Percentiles rank a stretch among this genome's conserved stretches.
These are phyloP conservation scores for Claviceps cyperi DNA, from an alignment of 2,329 filamentous ascomycete genomes.

Conservation along the genomic window DNA sequence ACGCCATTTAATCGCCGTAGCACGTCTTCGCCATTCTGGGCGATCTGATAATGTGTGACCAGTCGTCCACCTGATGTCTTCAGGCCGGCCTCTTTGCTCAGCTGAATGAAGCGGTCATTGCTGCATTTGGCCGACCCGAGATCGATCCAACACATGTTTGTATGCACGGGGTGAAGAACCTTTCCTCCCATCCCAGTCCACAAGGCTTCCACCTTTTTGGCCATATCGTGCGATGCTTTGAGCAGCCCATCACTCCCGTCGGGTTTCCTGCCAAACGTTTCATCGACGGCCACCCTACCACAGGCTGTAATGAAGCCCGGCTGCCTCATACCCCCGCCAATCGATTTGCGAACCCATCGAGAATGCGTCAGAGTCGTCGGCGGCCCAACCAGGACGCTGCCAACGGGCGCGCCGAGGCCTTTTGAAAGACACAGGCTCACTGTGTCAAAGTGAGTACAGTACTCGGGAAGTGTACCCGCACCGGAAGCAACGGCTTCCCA, in stretches of 20 bases:
- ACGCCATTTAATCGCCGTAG: slow-evolving; percentile 40
- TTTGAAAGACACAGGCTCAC: slow-evolving; percentile 71
- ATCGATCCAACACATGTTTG: slow-evolving; percentile 88
- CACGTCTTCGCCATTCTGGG: slow-evolving; percentile 42
- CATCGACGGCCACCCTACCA: slow-evolving; percentile 50
- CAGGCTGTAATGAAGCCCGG: slow-evolving; percentile 59
- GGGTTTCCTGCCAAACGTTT: slow-evolving; percentile 25
- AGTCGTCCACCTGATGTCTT: slow-evolving; percentile 26
- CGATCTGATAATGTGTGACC: slow-evolving; percentile 46
- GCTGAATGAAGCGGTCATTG: slow-evolving; percentile 21
- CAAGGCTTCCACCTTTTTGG: slow-evolving; percentile 48
- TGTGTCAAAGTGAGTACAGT: slow-evolving; percentile 55
- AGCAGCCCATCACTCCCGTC: slow-evolving; percentile 41
- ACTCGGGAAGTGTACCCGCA: slow-evolving; percentile 52
- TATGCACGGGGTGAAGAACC: slow-evolving; percentile 56
- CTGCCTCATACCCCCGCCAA: slow-evolving; percentile 63
- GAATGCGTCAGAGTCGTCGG: slow-evolving; percentile 22
- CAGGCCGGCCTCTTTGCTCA: slow-evolving; percentile 28
- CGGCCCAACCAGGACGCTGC: slow-evolving; percentile 53
- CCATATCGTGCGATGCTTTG: slow-evolving; percentile 43
- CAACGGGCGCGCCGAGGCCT: slow-evolving; percentile 67
- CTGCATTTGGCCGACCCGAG: slow-evolving; percentile 42
- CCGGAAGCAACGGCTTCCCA: slow-evolving; percentile 69
- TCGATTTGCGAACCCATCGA: slow-evolving; percentile 45
- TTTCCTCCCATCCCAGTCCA: slow-evolving; percentile 60